Conservation (phyloP, 352 stramenopile species). For the Phytophthora pini region DNA sequence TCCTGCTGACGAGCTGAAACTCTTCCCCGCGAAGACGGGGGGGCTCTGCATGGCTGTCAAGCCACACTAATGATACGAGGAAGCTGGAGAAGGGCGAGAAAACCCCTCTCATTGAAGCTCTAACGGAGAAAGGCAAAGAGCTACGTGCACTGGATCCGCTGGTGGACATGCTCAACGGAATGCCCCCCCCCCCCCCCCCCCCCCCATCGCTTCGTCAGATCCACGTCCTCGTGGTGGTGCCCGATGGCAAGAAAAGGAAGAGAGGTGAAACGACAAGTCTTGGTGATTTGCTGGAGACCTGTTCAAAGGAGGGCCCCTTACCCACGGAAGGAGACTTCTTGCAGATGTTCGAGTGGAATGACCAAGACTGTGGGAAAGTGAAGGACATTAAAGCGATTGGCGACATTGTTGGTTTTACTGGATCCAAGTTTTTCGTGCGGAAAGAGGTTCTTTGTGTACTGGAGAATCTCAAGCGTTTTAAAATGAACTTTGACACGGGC, state of each 20-base stretch:
- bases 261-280: background rate
- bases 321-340: too few relatives aligned
- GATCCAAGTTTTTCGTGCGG: slow-evolving; percentile 15
- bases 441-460: slow-evolving; percentile 16
- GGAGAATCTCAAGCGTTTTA: slow-evolving; percentile 1
- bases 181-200: too few relatives aligned
- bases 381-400: slow-evolving; percentile 14
- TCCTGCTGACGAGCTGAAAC: too few relatives aligned
- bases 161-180: too few relatives aligned
- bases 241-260: background rate
- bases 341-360: background rate
- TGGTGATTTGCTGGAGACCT: background rate
- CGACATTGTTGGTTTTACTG: slow-evolving; percentile 19
- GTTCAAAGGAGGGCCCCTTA: background rate
- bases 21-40: too few relatives aligned
- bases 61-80: too few relatives aligned
- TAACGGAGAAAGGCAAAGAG: too few relatives aligned
- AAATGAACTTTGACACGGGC: background rate
- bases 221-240: slow-evolving; percentile 1
- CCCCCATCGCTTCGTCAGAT: too few relatives aligned
- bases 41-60: too few relatives aligned
- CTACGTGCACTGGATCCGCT: too few relatives aligned
- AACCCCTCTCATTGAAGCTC: too few relatives aligned
- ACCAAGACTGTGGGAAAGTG: background rate
- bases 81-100: too few relatives aligned